Conservation (phyloP, 371 early-diverging fungal species). For the Mucor velutinosus region DNA sequence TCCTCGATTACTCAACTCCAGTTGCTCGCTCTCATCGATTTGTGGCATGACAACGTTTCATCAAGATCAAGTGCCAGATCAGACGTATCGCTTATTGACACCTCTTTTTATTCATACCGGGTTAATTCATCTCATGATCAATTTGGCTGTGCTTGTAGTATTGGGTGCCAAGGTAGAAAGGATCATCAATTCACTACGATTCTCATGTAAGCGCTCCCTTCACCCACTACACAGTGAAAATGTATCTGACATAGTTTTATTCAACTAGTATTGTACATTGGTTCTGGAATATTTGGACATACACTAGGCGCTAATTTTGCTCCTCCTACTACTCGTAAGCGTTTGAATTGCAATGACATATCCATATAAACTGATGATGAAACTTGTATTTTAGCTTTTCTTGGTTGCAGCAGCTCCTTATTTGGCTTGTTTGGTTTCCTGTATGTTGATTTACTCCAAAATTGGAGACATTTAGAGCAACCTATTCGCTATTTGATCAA, state of each 20-base stretch:
- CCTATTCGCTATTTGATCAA: slow-evolving; percentile 67
- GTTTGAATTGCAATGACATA: not conserved
- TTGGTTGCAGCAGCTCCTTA: slow-evolving; percentile 79
- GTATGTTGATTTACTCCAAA: slow-evolving; percentile 71
- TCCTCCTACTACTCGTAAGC: slow-evolving; percentile 53
- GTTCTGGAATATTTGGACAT: slow-evolving; percentile 76
- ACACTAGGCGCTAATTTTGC: slow-evolving; percentile 72
- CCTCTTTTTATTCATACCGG: slow-evolving; percentile 84
- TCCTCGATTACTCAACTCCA: slow-evolving; percentile 14
- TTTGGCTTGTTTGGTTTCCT: slow-evolving; percentile 74
- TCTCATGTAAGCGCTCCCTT: slow-evolving; percentile 13
- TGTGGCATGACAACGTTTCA: slow-evolving; percentile 56
- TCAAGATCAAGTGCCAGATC: slow-evolving; percentile 50
- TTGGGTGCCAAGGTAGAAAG: slow-evolving; percentile 70
- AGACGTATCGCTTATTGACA: slow-evolving; percentile 75
- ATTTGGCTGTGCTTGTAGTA: slow-evolving; percentile 64
- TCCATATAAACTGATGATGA: not conserved
- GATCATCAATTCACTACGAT: slow-evolving; percentile 63
- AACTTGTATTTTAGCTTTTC: slow-evolving; percentile 44
- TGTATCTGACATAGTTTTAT: not conserved
- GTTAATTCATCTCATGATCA: slow-evolving; percentile 74
- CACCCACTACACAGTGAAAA: not conserved
- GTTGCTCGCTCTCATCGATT: slow-evolving; percentile 45
- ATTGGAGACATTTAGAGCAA: slow-evolving; percentile 66
- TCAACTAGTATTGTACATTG: slow-evolving; percentile 64